Base-by-base conservation (phyloP, 2,329 filamentous ascomycete genomes). In the Nigrospora oryzae region DNA sequence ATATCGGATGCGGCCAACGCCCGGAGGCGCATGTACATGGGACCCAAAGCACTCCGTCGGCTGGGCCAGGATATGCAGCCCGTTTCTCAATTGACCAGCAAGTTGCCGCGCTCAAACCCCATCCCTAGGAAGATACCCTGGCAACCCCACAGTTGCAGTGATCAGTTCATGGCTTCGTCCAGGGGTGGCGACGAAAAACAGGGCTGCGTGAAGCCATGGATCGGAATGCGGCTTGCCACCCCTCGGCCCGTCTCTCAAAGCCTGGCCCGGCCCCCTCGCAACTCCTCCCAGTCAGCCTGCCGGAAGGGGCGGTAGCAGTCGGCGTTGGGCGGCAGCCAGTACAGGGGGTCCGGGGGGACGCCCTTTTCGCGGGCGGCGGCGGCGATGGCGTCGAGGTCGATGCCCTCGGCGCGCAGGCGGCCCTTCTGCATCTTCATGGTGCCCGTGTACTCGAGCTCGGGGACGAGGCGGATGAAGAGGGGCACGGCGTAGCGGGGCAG, bases 401-500 rank as follows among this genome's bases (percentile, higher is more conserved):
- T 58, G 0, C 68, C 69, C 46, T 71, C 65, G 3, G 53, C 53
- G 49, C 67, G 63, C 35, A 71, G 50, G 23, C 58, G 60, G 2
- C 63, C 63, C 45, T 72, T 71, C 51, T 68, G 66, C 13, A 70
- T 52, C 57, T 71, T 71, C 56, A 70, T 51, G 8, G 67, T 71
- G 4, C 63, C 67, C 13, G 68, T 71, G 45, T 70, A 68, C 43
- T 69, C 68, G 17, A 70, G 53, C 40, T 56, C 56, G 33, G 54
- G 51, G 5, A 61, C 65, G 0, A 71, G 48, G 11, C 68, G 53
- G 14, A 72, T 16, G 45, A 71, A 72, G 0, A 70, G 42, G 2
- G 69, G 69, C 5, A 71, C 65, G 13, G 69, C 68, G 51, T 71
- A 72, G 2, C 65, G 55, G 11, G 69, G 69, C n/a, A 72, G 55